Conservation (phyloP, 2,329 filamentous ascomycete genomes). For the Scedosporium boydii region DNA sequence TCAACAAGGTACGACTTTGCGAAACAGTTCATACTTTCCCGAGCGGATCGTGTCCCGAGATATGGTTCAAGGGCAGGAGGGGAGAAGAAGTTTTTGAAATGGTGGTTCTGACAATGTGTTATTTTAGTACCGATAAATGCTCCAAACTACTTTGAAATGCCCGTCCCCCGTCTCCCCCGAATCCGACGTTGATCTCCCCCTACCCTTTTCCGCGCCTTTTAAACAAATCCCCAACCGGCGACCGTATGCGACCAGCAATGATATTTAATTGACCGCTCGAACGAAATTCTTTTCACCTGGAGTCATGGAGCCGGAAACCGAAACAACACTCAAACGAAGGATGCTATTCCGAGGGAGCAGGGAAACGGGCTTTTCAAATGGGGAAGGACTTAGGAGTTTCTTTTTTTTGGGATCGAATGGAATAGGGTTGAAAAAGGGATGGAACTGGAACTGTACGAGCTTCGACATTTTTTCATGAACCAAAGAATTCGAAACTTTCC, state of each 20-base stretch:
- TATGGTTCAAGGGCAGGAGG: background rate
- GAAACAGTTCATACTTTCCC: background rate
- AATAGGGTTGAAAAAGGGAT: background rate
- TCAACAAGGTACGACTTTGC: conserved; percentile 51
- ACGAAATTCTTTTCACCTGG: too few species aligned
- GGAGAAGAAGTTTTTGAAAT: background rate
- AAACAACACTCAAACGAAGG: background rate
- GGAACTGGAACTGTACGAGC: background rate
- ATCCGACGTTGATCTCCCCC: background rate
- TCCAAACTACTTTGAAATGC: too few species aligned
- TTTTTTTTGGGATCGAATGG: background rate
- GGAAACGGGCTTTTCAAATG: background rate
- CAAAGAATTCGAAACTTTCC: background rate
- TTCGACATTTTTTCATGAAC: too few species aligned
- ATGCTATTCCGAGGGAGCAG: background rate
- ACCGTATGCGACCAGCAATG: too few species aligned
- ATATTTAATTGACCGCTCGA: too few species aligned
- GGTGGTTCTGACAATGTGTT: too few species aligned
- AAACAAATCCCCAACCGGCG: background rate
- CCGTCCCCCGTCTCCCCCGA: background rate
- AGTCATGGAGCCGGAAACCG: background rate
- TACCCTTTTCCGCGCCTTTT: background rate
- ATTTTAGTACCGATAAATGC: too few species aligned
- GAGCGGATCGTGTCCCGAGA: too few species aligned
- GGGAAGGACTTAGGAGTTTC: background rate